Conservation (phyloP, 768 basidiomycete species). For the Xerocomellus intermedius region DNA sequence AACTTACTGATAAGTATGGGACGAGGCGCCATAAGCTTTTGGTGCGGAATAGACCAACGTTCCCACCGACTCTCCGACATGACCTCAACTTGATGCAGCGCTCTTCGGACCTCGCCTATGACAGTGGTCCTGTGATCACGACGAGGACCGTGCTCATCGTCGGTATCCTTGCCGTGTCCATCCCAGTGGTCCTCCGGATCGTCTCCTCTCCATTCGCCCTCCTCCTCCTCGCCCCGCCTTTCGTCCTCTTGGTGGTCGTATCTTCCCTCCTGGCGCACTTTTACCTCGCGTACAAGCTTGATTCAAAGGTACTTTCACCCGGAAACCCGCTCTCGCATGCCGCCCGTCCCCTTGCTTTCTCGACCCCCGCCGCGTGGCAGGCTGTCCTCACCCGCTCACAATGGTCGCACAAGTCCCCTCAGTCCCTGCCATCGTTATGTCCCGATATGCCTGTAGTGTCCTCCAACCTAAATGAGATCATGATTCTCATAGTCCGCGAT, state of each 20-base stretch:
- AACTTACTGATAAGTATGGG: not conserved
- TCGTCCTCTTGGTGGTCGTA: constrained; percentile 48
- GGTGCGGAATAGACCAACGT: too few species aligned
- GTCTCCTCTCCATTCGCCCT: constrained; percentile 66
- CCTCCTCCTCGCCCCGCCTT: constrained; percentile 59
- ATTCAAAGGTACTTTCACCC: constrained; percentile 38
- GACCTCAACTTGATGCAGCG: constrained; percentile 16
- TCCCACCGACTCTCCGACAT: not conserved
- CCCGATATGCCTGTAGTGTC: constrained; percentile 66
- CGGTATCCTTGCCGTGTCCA: constrained; percentile 52
- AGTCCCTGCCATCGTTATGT: constrained; percentile 63
- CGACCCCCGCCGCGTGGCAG: constrained; percentile 94
- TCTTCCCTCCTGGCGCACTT: constrained; percentile 54
- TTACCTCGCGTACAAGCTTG: constrained; percentile 57
- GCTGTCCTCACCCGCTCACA: constrained; percentile 84
- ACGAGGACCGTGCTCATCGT: constrained; percentile 54
- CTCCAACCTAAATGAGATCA: constrained; percentile 72
- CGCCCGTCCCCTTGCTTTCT: constrained; percentile 78
- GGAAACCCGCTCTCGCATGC: constrained; percentile 48
- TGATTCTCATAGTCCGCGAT: constrained; percentile 79
- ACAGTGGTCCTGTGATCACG: constrained; percentile 43
- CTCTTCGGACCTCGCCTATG: constrained; percentile 7
- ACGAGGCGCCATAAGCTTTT: too few species aligned
- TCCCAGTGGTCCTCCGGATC: constrained; percentile 55
- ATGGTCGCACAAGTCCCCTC: constrained; percentile 77